phyloP scores from a whole-genome alignment of 139 green algal genomes.

The Chlamydomonas incerta region DNA sequence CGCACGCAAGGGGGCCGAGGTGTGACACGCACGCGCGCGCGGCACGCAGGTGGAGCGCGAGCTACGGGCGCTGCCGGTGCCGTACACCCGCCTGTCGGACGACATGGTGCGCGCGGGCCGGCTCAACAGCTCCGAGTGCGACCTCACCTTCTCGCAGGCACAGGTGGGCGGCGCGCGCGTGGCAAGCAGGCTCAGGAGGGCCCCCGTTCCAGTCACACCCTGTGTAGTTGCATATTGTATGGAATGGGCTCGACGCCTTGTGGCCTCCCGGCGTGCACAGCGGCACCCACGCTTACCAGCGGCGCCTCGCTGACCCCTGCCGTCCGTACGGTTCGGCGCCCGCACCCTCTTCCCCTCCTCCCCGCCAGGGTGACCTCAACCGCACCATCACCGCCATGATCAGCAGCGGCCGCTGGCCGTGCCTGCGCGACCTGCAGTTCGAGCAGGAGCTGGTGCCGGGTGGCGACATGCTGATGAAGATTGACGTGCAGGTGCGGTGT shows the following conservation, averaged over 20 bases:
- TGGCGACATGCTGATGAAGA: conserved; percentile 9
- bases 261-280: no score
- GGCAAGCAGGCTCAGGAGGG: no score
- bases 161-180: not conserved
- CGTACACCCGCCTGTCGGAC: not conserved
- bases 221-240: no score
- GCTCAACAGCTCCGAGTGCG: conserved; percentile 21
- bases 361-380: conserved; percentile 13
- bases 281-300: no score
- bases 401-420: not conserved
- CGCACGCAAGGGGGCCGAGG: no score
- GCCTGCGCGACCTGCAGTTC: conserved; percentile 8
- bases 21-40: no score
- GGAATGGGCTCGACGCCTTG: no score
- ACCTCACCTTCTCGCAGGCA: conserved; percentile 15
- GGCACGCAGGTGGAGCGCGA: conserved; percentile 15
- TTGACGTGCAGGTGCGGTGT: conserved; percentile 30
- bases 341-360: no score
- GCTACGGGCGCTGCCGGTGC: not conserved
- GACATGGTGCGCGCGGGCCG: conserved; percentile 6
- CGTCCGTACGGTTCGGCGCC: no score
- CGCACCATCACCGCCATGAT: not conserved
- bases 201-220: no score
- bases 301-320: no score
- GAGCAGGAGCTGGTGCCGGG: conserved; percentile 36